These are phyloP conservation scores for Tolypocladium paradoxum DNA, from an alignment of 2,329 filamentous ascomycete genomes.

Conservation along the genomic window DNA sequence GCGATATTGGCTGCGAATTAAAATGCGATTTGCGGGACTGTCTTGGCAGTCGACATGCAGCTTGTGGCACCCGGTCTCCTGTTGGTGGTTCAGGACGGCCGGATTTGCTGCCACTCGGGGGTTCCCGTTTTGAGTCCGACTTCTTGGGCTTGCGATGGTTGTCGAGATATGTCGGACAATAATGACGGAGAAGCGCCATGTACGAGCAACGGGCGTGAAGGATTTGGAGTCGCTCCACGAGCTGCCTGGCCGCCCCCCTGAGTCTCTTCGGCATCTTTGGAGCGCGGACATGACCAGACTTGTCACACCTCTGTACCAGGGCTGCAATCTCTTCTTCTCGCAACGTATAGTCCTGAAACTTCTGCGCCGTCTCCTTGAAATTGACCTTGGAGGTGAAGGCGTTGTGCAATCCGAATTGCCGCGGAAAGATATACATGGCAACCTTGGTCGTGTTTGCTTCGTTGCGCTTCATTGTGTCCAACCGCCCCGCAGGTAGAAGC, in stretches of 20 bases:
- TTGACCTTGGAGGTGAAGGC: conserved; percentile 70
- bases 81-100: background rate
- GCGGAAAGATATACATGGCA: conserved; percentile 89
- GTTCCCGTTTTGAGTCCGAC: background rate
- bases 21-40: conserved; percentile 1
- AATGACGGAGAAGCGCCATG: conserved; percentile 62
- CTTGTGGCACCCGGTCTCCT: background rate
- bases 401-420: conserved; percentile 84
- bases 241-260: conserved; percentile 44
- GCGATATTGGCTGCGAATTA: conserved; percentile 2
- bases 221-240: conserved; percentile 59
- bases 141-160: background rate
- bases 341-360: conserved; percentile 74
- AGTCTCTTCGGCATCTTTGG: conserved; percentile 53
- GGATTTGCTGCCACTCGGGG: background rate
- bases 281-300: conserved; percentile 4
- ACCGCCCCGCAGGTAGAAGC: background rate
- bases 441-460: conserved; percentile 52
- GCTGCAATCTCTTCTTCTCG: conserved; percentile 69
- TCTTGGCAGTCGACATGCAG: background rate
- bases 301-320: conserved; percentile 9
- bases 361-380: conserved; percentile 54
- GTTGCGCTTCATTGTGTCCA: conserved; percentile 3
- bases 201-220: conserved; percentile 71
- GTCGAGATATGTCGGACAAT: conserved; percentile 52